These are phyloP conservation scores for Holtermanniella nyarrowii DNA, from an alignment of 768 basidiomycete genomes.

Conservation along the genomic window DNA sequence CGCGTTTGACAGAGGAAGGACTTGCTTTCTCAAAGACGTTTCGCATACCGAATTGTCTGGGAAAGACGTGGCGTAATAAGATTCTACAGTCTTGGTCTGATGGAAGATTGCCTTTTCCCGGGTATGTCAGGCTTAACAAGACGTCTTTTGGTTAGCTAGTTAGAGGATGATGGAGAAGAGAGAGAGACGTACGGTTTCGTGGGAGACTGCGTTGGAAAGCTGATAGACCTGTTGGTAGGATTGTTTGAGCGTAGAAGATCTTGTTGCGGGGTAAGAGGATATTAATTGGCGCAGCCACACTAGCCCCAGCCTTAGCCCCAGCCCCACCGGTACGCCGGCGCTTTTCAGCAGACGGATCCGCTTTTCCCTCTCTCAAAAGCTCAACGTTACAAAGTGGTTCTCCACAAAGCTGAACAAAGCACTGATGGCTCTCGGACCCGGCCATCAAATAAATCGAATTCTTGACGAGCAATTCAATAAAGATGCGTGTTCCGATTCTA, in stretches of 20 bases:
- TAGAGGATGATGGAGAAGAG: constrained; percentile 1
- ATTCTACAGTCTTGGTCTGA: not conserved
- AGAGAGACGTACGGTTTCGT: constrained; percentile 13
- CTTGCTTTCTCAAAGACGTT: constrained; percentile 61
- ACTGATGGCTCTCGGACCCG: constrained; percentile 53
- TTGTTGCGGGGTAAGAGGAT: constrained; percentile 23
- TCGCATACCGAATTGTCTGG: constrained; percentile 60
- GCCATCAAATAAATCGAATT: constrained; percentile 65
- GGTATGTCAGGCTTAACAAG: not conserved
- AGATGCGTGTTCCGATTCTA: constrained; percentile 66
- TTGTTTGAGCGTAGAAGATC: constrained; percentile 32
- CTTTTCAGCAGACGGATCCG: too few species aligned
- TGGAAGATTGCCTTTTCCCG: too few species aligned
- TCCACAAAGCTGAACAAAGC: constrained; percentile 74
- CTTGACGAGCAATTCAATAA: constrained; percentile 66
- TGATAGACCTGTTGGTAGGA: constrained; percentile 3
- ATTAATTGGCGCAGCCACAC: constrained; percentile 5
- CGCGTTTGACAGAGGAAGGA: too few species aligned
- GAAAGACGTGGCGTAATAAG: constrained; percentile 17
- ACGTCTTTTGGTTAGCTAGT: not conserved
- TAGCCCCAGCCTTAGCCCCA: too few species aligned
- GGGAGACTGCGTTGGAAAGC: constrained; percentile 17
- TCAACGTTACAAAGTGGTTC: constrained; percentile 50
- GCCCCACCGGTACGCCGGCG: too few species aligned
- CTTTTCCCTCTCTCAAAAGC: too few species aligned